phyloP scores from a whole-genome alignment of 169 alveolate genomes.

The Eimeria necatrix region DNA sequence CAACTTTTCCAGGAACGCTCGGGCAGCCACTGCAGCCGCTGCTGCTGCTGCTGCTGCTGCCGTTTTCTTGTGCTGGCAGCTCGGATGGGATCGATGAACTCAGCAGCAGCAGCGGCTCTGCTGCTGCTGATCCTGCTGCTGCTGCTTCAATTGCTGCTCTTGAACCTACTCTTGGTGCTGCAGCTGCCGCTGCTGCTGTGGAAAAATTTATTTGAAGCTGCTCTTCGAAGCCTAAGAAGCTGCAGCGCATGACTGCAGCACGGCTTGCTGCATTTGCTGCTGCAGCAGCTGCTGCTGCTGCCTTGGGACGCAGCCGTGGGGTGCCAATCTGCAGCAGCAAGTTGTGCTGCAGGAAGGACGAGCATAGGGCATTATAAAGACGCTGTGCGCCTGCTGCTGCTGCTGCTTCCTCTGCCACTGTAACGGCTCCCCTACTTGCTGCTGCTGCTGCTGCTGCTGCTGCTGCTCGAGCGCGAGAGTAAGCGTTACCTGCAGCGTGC shows the following conservation, averaged over 20 bases:
- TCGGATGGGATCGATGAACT: conserved; percentile 30
- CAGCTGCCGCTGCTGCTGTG: conserved; percentile 18
- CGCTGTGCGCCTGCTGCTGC: background rate
- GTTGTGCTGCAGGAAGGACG: conserved; percentile 29
- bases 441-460: conserved; percentile 62
- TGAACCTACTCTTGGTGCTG: too few relatives aligned
- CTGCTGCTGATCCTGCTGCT: background rate
- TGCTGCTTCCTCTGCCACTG: background rate
- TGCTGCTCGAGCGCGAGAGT: conserved; percentile 54
- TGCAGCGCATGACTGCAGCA: conserved; percentile 50
- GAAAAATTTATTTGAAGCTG: conserved; percentile 4
- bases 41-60: conserved; percentile 52
- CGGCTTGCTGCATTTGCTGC: conserved; percentile 9
- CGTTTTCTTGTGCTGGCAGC: background rate
- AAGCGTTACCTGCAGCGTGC: background rate
- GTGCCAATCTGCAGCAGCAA: conserved; percentile 36
- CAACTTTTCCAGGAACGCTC: background rate
- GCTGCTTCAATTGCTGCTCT: conserved; percentile 20
- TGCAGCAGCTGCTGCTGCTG: conserved; percentile 40
- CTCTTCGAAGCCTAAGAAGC: conserved; percentile 38
- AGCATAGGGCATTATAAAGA: background rate
- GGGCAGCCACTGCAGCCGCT: conserved; percentile 17
- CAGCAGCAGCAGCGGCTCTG: conserved; percentile 66
- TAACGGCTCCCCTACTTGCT: background rate
- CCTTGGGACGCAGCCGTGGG: conserved; percentile 10